Evolutionary conservation across 2,329 filamentous ascomycete species (phyloP).

Genomic region (Trichophyton rubrum): DNA sequence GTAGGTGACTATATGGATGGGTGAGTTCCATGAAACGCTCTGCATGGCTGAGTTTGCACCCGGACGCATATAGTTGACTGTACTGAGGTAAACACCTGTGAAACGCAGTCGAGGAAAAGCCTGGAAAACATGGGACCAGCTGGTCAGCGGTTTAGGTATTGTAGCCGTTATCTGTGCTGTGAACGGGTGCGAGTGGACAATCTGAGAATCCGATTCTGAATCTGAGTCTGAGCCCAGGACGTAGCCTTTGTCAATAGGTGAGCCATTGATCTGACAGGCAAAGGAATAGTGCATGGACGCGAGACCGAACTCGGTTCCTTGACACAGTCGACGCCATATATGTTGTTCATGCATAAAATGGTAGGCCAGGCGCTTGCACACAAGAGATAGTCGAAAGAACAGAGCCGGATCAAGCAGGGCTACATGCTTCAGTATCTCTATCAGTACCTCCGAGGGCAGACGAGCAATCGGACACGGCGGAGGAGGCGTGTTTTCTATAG

Average conservation of each 20-base stretch:
- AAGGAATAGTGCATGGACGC: conserved; percentile 71
- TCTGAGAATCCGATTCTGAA: conserved; percentile 22
- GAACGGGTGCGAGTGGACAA: conserved; percentile 12
- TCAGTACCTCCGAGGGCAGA: conserved; percentile 72
- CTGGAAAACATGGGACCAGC: conserved; percentile 61
- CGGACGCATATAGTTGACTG: conserved; percentile 82
- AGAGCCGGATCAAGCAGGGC: conserved; percentile 63
- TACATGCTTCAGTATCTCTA: conserved; percentile 64
- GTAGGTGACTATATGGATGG: conserved; percentile 92
- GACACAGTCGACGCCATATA: conserved; percentile 69
- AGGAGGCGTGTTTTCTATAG: conserved; percentile 57
- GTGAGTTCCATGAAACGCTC: conserved; percentile 62
- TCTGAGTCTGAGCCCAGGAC: conserved; percentile 15
- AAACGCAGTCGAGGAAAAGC: conserved; percentile 76
- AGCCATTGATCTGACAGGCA: conserved; percentile 47
- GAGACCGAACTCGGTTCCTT: conserved; percentile 64
- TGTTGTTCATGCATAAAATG: conserved; percentile 71
- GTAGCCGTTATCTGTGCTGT: conserved; percentile 28
- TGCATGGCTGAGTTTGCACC: conserved; percentile 57
- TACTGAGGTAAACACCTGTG: conserved; percentile 92
- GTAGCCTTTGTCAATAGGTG: conserved; percentile 17
- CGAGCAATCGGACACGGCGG: conserved; percentile 67
- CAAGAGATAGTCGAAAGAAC: conserved; percentile 61
- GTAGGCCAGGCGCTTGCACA: conserved; percentile 79
- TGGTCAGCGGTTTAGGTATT: conserved; percentile 32